These are phyloP conservation scores for Colletotrichum sp. DNA, from an alignment of 2,329 filamentous ascomycete species.

Conservation along the genomic window DNA sequence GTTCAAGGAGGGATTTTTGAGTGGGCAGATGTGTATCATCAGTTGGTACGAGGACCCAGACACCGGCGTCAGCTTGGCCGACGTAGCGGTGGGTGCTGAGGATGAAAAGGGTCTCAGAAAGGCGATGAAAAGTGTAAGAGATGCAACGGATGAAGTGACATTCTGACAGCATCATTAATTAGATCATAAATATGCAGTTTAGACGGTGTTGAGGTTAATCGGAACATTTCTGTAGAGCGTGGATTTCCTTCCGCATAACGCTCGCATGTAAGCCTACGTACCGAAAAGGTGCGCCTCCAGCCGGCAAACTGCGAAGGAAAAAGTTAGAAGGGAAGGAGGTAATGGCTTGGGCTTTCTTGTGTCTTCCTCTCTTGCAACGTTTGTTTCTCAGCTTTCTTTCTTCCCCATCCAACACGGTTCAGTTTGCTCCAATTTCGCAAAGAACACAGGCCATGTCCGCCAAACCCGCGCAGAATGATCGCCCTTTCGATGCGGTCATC, in stretches of 20 bases:
- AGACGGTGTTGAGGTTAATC: neutral
- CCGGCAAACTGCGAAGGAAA: no score
- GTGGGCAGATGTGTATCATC: conserved; percentile 32
- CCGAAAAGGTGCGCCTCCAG: neutral
- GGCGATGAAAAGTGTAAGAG: conserved; percentile 28
- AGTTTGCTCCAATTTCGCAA: neutral
- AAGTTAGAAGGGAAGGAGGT: no score
- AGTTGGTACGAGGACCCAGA: conserved; percentile 36
- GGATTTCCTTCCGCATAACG: neutral
- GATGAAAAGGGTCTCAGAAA: conserved; percentile 24
- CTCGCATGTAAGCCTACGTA: neutral
- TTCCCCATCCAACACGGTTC: neutral
- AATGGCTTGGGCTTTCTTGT: no score
- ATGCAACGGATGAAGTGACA: conserved; percentile 30
- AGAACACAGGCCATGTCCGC: neutral
- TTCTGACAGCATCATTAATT: conserved; percentile 24
- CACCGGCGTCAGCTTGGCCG: conserved; percentile 29
- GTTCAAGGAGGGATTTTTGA: conserved; percentile 28
- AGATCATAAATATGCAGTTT: neutral
- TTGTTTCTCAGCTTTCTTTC: no score
- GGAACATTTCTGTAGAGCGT: neutral
- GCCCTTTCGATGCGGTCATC: neutral
- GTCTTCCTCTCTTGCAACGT: no score
- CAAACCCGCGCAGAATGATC: neutral
- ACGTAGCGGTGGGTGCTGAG: conserved; percentile 34